Evolutionary conservation across 768 basidiomycete species (phyloP).

Genomic region (Lentinula guzmanii): DNA sequence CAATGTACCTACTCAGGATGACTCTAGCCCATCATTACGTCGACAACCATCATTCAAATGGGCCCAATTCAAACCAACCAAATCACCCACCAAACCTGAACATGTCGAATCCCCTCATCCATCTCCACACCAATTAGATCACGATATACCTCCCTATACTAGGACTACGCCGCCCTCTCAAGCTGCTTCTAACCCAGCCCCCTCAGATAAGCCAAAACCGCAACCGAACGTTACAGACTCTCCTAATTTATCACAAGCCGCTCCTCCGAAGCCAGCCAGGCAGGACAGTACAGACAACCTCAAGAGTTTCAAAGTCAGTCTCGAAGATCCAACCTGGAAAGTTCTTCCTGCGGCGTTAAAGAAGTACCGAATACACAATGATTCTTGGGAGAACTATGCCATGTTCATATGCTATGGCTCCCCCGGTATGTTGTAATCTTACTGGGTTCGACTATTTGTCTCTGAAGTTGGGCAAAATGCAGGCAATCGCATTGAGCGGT

Average conservation of each 20-base stretch:
- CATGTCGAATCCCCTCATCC: conserved; percentile 66
- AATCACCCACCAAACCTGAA: conserved; percentile 77
- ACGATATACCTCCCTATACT: conserved; percentile 44
- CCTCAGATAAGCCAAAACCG: conserved; percentile 24
- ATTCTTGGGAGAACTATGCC: conserved; percentile 98
- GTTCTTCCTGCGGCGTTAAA: conserved; percentile 96
- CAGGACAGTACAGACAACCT: conserved; percentile 71
- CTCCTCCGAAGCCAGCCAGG: conserved; percentile 40
- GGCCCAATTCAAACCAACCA: conserved; percentile 74
- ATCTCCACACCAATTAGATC: conserved; percentile 74
- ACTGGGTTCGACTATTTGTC: background rate
- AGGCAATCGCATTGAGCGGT: conserved; percentile 85
- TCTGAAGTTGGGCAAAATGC: background rate
- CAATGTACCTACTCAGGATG: conserved; percentile 21
- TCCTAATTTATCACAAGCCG: conserved; percentile 19
- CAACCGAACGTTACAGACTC: conserved; percentile 27
- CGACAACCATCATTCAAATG: conserved; percentile 86
- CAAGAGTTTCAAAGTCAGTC: conserved; percentile 94
- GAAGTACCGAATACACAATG: conserved; percentile 98
- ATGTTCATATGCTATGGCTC: conserved; percentile 99
- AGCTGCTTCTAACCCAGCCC: conserved; percentile 11
- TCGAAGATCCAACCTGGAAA: conserved; percentile 98
- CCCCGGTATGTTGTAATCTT: conserved; percentile 52
- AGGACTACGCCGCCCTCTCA: conserved; percentile 21
- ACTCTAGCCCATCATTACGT: conserved; percentile 39